Conservation (phyloP, 805 yeast genomes). For the Candida michaelii region DNA sequence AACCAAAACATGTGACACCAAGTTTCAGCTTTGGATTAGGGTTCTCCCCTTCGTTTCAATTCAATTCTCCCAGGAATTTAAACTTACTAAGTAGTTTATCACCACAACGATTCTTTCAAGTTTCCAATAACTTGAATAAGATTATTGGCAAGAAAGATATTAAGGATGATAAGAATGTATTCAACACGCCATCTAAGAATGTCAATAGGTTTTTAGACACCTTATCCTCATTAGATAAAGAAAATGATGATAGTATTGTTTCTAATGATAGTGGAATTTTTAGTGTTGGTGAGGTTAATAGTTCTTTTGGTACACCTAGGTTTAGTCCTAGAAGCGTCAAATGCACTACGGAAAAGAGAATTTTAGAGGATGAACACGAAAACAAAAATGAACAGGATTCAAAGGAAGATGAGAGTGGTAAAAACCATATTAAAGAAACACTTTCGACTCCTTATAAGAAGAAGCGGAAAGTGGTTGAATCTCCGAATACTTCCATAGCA, state of each 20-base stretch:
- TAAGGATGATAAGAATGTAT: constrained; percentile 10
- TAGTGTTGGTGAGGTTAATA: constrained; percentile 6
- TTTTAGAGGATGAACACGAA: neutral
- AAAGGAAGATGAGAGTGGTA: neutral
- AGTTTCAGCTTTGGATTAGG: constrained; percentile 34
- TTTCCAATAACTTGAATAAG: constrained; percentile 20
- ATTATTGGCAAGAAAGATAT: constrained; percentile 10
- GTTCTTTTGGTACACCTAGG: constrained; percentile 8
- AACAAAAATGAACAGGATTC: constrained; percentile 17
- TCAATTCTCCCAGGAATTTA: constrained; percentile 33
- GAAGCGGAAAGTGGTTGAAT: constrained; percentile 15
- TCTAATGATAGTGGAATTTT: constrained; percentile 9
- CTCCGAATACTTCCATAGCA: constrained; percentile 39
- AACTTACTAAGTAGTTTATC: constrained; percentile 26
- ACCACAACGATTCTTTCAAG: constrained; percentile 34
- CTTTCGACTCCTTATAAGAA: neutral
- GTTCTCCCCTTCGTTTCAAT: constrained; percentile 44
- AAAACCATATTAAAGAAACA: too few relatives aligned
- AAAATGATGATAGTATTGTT: neutral
- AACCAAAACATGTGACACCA: constrained; percentile 20
- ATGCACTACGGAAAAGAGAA: neutral
- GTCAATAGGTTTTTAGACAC: constrained; percentile 20
- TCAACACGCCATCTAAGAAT: constrained; percentile 13
- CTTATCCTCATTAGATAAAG: constrained; percentile 8
- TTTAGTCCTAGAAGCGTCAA: constrained; percentile 1